Percentiles rank a stretch among this genome's conserved stretches.
These are phyloP conservation scores for Iris macrosiphon DNA, from an alignment of 106 monocot genomes.

Conservation along the genomic window DNA sequence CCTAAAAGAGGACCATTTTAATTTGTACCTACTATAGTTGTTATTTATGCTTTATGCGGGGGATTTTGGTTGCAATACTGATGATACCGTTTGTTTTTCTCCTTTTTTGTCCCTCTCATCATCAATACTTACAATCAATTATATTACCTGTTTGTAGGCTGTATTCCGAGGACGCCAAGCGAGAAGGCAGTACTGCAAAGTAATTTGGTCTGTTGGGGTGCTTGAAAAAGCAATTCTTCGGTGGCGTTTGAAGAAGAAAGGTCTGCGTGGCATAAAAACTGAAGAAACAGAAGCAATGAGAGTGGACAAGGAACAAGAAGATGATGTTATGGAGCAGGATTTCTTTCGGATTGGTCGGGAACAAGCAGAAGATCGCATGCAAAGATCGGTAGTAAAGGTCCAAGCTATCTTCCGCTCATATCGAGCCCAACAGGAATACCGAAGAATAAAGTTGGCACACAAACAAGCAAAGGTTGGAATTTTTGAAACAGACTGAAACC, in stretches of 20 bases:
- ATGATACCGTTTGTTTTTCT: too few species aligned
- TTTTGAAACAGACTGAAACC: too few species aligned
- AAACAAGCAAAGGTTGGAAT: conserved; percentile 62
- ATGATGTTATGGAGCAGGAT: conserved; percentile 61
- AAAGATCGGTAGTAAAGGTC: conserved; percentile 76
- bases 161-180: conserved; percentile 64
- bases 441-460: conserved; percentile 67
- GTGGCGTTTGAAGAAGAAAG: conserved; percentile 84
- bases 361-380: conserved; percentile 86
- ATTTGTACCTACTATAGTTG: too few species aligned
- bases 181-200: conserved; percentile 69
- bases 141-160: conserved; percentile 53
- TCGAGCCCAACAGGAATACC: conserved; percentile 81
- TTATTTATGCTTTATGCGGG: too few species aligned
- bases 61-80: too few species aligned
- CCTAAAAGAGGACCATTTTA: too few species aligned
- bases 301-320: conserved; percentile 25
- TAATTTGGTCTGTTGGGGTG: conserved; percentile 91
- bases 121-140: too few species aligned
- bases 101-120: too few species aligned
- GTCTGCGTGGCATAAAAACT: conserved; percentile 71
- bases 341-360: conserved; percentile 60
- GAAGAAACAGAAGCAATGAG: conserved; percentile 14
- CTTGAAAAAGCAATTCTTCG: conserved; percentile 91
- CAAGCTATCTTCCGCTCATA: conserved; percentile 98